These are phyloP conservation scores for Beauveria asiatica DNA, from an alignment of 2,329 filamentous ascomycete genomes.

Conservation along the genomic window DNA sequence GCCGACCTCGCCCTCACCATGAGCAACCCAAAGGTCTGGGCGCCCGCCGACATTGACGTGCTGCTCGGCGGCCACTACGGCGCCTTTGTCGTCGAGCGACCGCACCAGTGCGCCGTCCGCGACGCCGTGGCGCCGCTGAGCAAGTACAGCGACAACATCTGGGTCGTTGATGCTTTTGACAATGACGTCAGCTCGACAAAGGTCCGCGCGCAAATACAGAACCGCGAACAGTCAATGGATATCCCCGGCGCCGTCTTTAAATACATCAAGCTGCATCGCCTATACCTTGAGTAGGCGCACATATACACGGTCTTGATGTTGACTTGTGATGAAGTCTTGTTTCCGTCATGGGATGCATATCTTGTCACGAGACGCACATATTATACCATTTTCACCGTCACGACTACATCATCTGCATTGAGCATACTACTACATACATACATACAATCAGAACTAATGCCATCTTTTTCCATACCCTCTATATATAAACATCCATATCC, in stretches of 20 bases:
- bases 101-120: conserved; percentile 72
- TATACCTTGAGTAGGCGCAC: conserved; percentile 38
- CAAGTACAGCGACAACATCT: conserved; percentile 76
- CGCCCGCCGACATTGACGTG: conserved; percentile 72
- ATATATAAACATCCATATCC: neutral
- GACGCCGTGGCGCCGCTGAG: conserved; percentile 76
- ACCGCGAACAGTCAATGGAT: conserved; percentile 73
- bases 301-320: neutral
- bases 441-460: conserved; percentile 4
- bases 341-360: neutral
- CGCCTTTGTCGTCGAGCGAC: conserved; percentile 78
- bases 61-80: conserved; percentile 78
- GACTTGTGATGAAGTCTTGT: neutral
- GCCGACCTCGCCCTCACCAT: conserved; percentile 68
- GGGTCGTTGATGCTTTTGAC: conserved; percentile 50
- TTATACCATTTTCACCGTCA: neutral
- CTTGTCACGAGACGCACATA: neutral
- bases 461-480: conserved; percentile 6
- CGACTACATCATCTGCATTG: conserved; percentile 1
- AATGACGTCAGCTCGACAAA: conserved; percentile 78
- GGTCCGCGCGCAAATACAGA: conserved; percentile 65
- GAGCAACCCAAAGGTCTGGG: conserved; percentile 71
- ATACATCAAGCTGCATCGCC: conserved; percentile 59
- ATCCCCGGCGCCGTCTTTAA: conserved; percentile 64
- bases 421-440: conserved; percentile 1